Evolutionary conservation across 1,284 basidiomycete genomes (phyloP), one percentile per base, ranked within the genome.

Genomic region (Microbotryum lychnidis-dioicae): DNA sequence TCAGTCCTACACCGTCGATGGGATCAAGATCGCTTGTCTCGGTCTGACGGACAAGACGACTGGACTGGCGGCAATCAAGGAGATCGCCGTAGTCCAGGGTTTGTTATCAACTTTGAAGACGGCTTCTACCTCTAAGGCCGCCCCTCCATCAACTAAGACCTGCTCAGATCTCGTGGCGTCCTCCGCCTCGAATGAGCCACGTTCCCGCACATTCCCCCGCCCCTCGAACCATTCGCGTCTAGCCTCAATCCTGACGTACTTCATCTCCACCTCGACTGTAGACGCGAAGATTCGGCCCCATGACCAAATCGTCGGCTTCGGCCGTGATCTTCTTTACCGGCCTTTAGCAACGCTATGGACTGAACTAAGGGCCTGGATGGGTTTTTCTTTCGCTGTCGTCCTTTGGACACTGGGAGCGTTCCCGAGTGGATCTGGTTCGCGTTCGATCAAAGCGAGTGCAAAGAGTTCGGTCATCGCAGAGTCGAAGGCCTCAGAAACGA

Each of bases 1-100:
- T 2, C 18, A 42, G 33, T 10, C 57, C 25, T 25, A 57, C 21
- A 9, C n/a, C 14, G 6, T 62, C 5, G 18, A 7, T 2, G 27
- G 23, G 31, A 20, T 61, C 44, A 51, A 45, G 16, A 57, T 70
- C 16, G 69, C 67, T 6, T 67, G 67, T 49, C 37, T 71, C 21
- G 70, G 70, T 10, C 46, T 71, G 1, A 27, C 61, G 20, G 70
- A 65, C 54, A 70, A 71, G 57, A 61, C 58, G n/a, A 61, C 64
- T 25, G 69, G 69, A 2, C 45, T 70, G 2, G 61, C 59, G 12
- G 65, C 68, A 3, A 42, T 70, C 21, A 29, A 44, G 29, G 21
- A 16, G 5, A 44, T 63, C 5, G 18, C 45, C 18, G 46, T 64
- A 33, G 56, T 16, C 6, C 12, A 14, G 23, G 5, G 23, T 3